phyloP scores from a whole-genome alignment of 306 rosid species.

The Fagus sylvatica region DNA sequence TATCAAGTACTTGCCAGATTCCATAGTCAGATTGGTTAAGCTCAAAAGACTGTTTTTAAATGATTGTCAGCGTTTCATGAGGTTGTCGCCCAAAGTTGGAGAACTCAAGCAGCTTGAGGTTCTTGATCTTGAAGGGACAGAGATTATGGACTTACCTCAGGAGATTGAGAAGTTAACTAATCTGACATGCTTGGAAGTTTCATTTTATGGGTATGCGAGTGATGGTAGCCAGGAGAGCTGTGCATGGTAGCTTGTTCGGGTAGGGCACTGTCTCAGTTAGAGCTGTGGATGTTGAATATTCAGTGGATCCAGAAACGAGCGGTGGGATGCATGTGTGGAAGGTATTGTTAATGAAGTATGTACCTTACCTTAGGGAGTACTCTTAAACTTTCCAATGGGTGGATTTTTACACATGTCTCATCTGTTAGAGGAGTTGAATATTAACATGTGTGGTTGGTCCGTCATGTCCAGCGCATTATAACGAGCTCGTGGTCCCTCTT shows the following conservation, averaged over 20 bases:
- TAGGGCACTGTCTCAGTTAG: neutral
- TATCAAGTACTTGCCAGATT: slow-evolving; percentile 1
- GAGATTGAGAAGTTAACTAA: slow-evolving; percentile 6
- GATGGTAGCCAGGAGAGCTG: neutral
- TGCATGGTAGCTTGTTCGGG: neutral
- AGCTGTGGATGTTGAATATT: slow-evolving; percentile 9
- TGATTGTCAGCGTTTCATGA: slow-evolving; percentile 21
- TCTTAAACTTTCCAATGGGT: slow-evolving; percentile 10
- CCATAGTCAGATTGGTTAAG: neutral
- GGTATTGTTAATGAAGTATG: slow-evolving; percentile 14
- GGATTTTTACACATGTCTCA: neutral
- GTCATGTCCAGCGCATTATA: neutral
- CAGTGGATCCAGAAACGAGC: slow-evolving; percentile 26
- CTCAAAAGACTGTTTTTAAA: neutral
- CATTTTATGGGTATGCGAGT: slow-evolving; percentile 3
- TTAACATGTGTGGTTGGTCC: neutral
- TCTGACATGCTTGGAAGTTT: slow-evolving; percentile 11
- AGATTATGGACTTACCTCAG: slow-evolving; percentile 14
- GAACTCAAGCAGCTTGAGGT: slow-evolving; percentile 19
- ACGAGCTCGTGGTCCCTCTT: neutral
- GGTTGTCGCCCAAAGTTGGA: neutral
- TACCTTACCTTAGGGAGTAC: neutral
- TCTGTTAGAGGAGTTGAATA: too few relatives aligned
- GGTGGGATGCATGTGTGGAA: slow-evolving; percentile 17
- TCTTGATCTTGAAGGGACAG: slow-evolving; percentile 26